Percentiles rank a stretch among this genome's conserved stretches.
These are phyloP conservation scores for Candida hispaniensis DNA, from an alignment of 805 yeast genomes.

Conservation along the genomic window DNA sequence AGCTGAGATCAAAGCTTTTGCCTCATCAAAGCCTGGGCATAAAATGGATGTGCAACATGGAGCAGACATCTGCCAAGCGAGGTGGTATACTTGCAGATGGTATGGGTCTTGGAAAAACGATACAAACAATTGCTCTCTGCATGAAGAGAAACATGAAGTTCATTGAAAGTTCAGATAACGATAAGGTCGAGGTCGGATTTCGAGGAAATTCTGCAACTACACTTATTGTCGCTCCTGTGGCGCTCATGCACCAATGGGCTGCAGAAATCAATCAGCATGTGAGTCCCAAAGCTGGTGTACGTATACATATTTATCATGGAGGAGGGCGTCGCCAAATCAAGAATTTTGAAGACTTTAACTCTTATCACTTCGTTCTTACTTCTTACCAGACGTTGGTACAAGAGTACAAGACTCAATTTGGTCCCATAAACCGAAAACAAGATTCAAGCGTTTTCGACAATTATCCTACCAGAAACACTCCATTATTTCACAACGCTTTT, in stretches of 20 bases:
- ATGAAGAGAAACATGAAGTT: conserved; percentile 28
- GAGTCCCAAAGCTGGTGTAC: conserved; percentile 14
- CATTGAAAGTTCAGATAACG: too few species aligned
- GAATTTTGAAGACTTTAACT: conserved; percentile 33
- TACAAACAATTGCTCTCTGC: conserved; percentile 59
- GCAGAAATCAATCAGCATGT: conserved; percentile 29
- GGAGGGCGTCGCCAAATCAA: conserved; percentile 24
- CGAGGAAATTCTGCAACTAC: too few species aligned
- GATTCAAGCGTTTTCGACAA: neutral
- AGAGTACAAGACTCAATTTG: conserved; percentile 13
- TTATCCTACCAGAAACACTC: conserved; percentile 1
- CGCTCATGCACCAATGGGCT: conserved; percentile 36
- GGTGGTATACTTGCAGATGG: conserved; percentile 67
- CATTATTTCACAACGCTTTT: conserved; percentile 16
- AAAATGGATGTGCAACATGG: conserved; percentile 10
- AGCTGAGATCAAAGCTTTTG: conserved; percentile 3
- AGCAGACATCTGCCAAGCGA: neutral
- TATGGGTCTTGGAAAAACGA: conserved; percentile 83
- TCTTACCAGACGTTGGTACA: conserved; percentile 10
- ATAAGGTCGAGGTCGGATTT: too few species aligned
- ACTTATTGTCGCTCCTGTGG: conserved; percentile 35
- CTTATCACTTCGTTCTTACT: conserved; percentile 19
- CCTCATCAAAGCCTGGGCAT: conserved; percentile 12
- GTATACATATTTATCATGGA: conserved; percentile 21
- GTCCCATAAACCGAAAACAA: neutral